Evolutionary conservation across 192 early-diverging fungal genomes (phyloP).

Genomic region (Coemansia sp.): DNA sequence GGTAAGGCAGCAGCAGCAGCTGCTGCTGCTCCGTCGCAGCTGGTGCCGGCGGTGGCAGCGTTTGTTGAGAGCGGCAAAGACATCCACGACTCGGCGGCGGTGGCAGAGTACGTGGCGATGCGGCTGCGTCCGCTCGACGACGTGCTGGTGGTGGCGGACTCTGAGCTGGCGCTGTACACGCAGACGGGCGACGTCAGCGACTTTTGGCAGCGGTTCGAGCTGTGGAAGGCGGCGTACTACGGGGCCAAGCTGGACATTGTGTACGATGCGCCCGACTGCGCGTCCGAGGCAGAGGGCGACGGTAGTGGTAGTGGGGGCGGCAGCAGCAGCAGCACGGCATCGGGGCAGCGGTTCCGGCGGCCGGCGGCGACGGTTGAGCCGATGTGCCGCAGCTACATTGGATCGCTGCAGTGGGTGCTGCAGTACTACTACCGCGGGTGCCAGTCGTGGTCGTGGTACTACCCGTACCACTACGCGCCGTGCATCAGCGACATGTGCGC

Average conservation of each 20-base stretch:
- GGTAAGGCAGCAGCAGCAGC: slow-evolving; percentile 43
- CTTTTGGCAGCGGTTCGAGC: slow-evolving; percentile 71
- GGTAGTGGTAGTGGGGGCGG: no score
- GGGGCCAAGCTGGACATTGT: slow-evolving; percentile 58
- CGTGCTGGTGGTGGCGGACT: slow-evolving; percentile 41
- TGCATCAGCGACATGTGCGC: slow-evolving; percentile 81
- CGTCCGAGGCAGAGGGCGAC: background rate
- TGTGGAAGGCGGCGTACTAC: slow-evolving; percentile 85
- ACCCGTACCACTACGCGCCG: slow-evolving; percentile 97
- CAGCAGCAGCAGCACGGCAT: background rate
- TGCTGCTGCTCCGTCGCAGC: no score
- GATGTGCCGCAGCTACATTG: slow-evolving; percentile 79
- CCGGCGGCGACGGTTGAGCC: slow-evolving; percentile 53
- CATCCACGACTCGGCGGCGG: slow-evolving; percentile 18
- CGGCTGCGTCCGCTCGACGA: slow-evolving; percentile 42
- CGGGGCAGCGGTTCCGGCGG: slow-evolving; percentile 33
- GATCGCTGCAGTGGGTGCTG: slow-evolving; percentile 97
- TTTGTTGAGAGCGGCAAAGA: slow-evolving; percentile 51
- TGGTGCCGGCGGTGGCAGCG: slow-evolving; percentile 55
- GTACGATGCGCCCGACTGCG: slow-evolving; percentile 60
- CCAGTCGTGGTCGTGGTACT: slow-evolving; percentile 98
- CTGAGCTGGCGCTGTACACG: slow-evolving; percentile 36
- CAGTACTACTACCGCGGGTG: slow-evolving; percentile 97
- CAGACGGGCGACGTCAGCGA: slow-evolving; percentile 58
- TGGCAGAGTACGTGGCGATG: slow-evolving; percentile 36